Evolutionary conservation across 371 early-diverging fungal genomes (phyloP), one percentile per base, ranked within the genome.

Genomic region (Saksenaea oblongispora): DNA sequence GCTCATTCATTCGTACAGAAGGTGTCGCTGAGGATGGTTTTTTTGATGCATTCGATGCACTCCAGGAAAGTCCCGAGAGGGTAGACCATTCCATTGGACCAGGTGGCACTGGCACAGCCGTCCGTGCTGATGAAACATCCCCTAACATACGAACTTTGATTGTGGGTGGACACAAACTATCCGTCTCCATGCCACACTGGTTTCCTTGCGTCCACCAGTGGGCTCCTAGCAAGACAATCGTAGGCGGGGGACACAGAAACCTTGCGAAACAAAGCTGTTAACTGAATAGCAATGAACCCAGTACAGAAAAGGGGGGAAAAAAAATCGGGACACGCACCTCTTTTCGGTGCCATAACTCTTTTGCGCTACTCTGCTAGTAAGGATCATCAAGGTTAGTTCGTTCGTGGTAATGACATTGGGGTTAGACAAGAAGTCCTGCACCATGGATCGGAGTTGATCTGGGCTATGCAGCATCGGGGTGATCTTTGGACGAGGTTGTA

Each of bases 271-370:
- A 54, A 22, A 35, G 24, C 2, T 10, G 13, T 60, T 34, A 35
- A 37, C 14, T n/a, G n/a, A 53, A 17, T 11, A 31, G 5, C 22
- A 22, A n/a, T 41, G 54, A 55, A 11, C 58, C 51, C n/a, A 59
- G 14, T 28, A 44, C 1, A 13, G 34, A 5, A 35, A 13, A 57
- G 31, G 59, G 22, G 31, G 31, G 31, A 4, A 31, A 42, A 56
- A 11, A 64, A 17, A n/a, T n/a, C n/a, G n/a, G 47, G 5, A 26
- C 35, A n/a, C 54, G 15, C 56, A 65, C 63, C 91, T 83, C 73
- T 91, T 91, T 64, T 91, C 91, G 17, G 89, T 88, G n/a, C 91
- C 91, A 59, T 91, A 91, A n/a, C 88, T 87, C 58, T 91, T 91
- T 74, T 91, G 91, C 1, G 89, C 91, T 11, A 91, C 91, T 60